A percentile compares a stretch with the other conserved stretches of the same genome.
Evolutionary conservation across 208 protist genomes (phyloP).

Genomic region (Wallacemonas sp.): DNA sequence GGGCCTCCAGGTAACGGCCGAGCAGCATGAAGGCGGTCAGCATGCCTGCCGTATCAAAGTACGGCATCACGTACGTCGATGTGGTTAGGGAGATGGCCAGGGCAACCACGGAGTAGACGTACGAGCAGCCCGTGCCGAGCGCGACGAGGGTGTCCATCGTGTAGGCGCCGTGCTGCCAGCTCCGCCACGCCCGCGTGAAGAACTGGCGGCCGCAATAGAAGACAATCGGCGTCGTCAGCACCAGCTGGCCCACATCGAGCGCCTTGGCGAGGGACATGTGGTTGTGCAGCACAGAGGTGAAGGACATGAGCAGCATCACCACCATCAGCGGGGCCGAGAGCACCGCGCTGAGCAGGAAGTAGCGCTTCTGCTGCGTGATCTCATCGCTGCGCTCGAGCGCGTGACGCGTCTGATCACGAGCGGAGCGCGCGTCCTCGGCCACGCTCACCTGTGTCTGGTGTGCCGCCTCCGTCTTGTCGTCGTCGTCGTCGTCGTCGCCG

Average conservation of each 20-base stretch:
- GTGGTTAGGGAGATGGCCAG: conserved; percentile 39
- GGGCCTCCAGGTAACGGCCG: conserved; percentile 94
- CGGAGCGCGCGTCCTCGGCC: conserved; percentile 21
- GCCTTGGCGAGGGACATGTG: conserved; percentile 25
- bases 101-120: conserved; percentile 67
- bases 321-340: conserved; percentile 64
- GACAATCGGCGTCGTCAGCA: conserved; percentile 80
- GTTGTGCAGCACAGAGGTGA: conserved; percentile 33
- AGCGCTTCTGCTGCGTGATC: conserved; percentile 47
- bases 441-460: conserved; percentile 18
- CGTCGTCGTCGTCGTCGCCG: not conserved
- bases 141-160: conserved; percentile 92
- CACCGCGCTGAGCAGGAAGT: conserved; percentile 50
- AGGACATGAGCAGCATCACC: conserved; percentile 72
- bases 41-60: conserved; percentile 96
- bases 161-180: conserved; percentile 56
- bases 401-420: conserved; percentile 34
- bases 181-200: conserved; percentile 66
- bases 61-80: conserved; percentile 47
- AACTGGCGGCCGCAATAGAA: conserved; percentile 79
- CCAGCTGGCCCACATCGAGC: conserved; percentile 58
- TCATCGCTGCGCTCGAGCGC: conserved; percentile 72
- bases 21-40: conserved; percentile 96
- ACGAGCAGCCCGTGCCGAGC: conserved; percentile 76
- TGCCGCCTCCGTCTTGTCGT: not conserved